Percentiles rank a stretch among this genome's conserved stretches.
Conservation (phyloP, 148 eudicot genomes). For the Polygonum aviculare region DNA sequence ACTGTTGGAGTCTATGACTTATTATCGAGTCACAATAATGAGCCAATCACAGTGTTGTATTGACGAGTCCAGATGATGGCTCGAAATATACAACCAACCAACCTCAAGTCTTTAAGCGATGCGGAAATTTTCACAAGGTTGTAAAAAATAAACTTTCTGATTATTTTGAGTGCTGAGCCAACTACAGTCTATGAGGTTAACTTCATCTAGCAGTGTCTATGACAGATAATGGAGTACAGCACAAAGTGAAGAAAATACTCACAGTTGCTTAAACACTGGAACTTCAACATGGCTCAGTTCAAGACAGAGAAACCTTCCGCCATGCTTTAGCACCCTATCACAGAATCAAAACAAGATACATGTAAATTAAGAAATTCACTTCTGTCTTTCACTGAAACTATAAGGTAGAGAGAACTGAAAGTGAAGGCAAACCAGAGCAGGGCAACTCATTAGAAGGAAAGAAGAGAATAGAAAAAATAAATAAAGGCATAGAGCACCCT, state of each 20-base stretch:
- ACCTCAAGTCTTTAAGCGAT: neutral
- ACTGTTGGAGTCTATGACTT: neutral
- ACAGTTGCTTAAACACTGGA: constrained; percentile 81
- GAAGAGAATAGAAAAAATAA: neutral
- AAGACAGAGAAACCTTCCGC: constrained; percentile 97
- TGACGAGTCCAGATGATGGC: neutral
- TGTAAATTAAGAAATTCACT: neutral
- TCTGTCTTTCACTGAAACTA: neutral
- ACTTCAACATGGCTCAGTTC: constrained; percentile 89
- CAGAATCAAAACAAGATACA: neutral
- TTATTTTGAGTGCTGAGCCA: neutral
- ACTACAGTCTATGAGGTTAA: neutral
- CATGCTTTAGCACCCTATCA: constrained; percentile 72
- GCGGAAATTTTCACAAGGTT: too few relatives aligned
- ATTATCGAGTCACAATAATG: neutral
- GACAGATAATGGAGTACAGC: neutral
- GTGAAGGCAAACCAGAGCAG: neutral
- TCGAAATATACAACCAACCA: neutral
- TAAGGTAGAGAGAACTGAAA: neutral
- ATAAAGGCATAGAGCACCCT: neutral
- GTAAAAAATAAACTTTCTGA: neutral
- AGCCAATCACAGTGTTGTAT: neutral
- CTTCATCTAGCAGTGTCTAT: neutral
- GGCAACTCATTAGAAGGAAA: neutral
- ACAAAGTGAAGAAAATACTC: constrained; percentile 23